phyloP scores from a whole-genome alignment of 75 land plant species.

The Ceratopteris richardii region DNA sequence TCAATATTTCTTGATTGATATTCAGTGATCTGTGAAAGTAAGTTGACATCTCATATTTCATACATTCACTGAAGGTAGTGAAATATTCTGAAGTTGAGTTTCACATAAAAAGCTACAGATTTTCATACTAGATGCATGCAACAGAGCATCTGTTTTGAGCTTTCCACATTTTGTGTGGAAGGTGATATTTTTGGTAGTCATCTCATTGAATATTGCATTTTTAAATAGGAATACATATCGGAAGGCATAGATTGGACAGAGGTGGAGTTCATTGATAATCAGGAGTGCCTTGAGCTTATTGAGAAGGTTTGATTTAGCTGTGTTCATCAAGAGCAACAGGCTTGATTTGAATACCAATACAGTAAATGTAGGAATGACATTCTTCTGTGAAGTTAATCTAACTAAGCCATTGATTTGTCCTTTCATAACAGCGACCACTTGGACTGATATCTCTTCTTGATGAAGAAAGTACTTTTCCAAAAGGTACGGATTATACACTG shows the following conservation, averaged over 20 bases:
- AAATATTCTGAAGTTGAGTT: no score
- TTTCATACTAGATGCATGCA: no score
- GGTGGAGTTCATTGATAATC: conserved; percentile 82
- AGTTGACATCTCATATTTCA: no score
- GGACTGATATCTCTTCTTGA: conserved; percentile 80
- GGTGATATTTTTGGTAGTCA: background rate
- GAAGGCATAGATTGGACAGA: conserved; percentile 87
- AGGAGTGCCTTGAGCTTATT: conserved; percentile 76
- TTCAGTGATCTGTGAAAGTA: no score
- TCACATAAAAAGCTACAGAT: no score
- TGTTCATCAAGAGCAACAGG: no score
- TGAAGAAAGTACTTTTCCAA: conserved; percentile 83
- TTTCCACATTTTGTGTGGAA: no score
- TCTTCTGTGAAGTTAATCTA: background rate
- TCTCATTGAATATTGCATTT: background rate
- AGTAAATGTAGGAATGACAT: no score
- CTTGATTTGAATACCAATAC: background rate
- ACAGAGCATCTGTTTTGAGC: no score
- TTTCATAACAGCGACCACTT: conserved; percentile 60
- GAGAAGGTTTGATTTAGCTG: conserved; percentile 57
- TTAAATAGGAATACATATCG: conserved; percentile 48
- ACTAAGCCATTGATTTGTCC: no score
- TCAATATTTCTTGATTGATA: no score
- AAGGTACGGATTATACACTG: conserved; percentile 75
- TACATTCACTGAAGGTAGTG: no score